Base-by-base conservation (phyloP, 768 basidiomycete genomes). In the Lepiota brunneoincarnata region DNA sequence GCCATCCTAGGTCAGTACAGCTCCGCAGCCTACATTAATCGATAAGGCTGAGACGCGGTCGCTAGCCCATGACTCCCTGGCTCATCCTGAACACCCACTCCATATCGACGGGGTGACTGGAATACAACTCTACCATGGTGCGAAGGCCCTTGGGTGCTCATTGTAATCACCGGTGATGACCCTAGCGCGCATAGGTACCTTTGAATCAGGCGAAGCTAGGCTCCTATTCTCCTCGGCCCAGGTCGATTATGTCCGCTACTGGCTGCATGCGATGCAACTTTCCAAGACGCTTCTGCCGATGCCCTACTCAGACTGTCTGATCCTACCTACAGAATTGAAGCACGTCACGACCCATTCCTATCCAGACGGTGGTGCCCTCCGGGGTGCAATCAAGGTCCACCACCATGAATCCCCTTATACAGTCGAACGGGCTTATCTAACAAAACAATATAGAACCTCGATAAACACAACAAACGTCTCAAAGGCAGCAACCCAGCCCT, bases 231-330 rank as follows among this genome's bases (percentile, higher is more conserved):
- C 92, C 21, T 89, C 87, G 14, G 83, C 83, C 5, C 91, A 94
- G 69, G 79, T 93, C 58, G 91, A 94, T 66, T 94, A 92, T 67
- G 67, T 89, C 17, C 77, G 89, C 48, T 92, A 93, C 67, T 94
- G 87, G 86, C 76, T 93, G 48, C 81, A 89, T 63, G 82, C 84
- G 1, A 84, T 86, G 78, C 71, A 77, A 54, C 73, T 91, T 59
- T 90, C 89, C 0, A 73, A 79, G 52, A 66, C 75, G 15, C 74
- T 77, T 40, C 79, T 93, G 38, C 84, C 90, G 15, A 70, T 94
- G 21, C 91, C 92, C 1, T 85, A 87, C 61, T 87, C 86, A 3
- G 84, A 91, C 54, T 91, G 84, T 59, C 80, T 94, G 39, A 71
- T 93, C 58, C 82, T 79, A 1, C 72, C 72, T 24, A 75, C 77